These are phyloP conservation scores for Thinopyrum elongatum DNA, from an alignment of 176 grass and related monocot genomes.

Conservation along the genomic window DNA sequence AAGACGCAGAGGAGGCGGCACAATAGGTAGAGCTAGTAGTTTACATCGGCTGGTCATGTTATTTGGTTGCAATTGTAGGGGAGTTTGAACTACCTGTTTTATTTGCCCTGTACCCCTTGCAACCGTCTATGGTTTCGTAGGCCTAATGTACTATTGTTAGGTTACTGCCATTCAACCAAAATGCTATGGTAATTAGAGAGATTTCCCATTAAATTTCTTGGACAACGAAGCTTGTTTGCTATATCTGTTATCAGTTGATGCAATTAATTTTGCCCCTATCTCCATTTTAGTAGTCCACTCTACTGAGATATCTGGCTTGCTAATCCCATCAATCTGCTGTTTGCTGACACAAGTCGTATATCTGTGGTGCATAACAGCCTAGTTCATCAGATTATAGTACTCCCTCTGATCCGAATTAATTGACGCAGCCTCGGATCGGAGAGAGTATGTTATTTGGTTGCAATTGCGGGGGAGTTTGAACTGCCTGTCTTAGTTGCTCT, in stretches of 20 bases:
- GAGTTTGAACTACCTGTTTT: slow-evolving; percentile 15
- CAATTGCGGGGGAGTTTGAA: too few relatives aligned
- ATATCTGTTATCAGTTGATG: slow-evolving; percentile 25
- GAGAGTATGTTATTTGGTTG: too few relatives aligned
- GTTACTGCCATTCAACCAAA: slow-evolving; percentile 29
- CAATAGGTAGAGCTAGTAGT: slow-evolving; percentile 17
- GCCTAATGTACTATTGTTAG: slow-evolving; percentile 26
- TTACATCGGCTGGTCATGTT: neutral
- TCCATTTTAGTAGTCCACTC: neutral
- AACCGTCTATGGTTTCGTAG: neutral
- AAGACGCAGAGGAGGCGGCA: slow-evolving; percentile 37
- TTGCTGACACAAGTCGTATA: neutral
- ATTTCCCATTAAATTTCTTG: slow-evolving; percentile 20
- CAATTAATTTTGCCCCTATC: slow-evolving; percentile 5
- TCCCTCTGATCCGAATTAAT: too few relatives aligned
- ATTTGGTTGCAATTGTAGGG: neutral
- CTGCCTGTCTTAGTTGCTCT: too few relatives aligned
- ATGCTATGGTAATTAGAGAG: neutral
- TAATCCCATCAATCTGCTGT: neutral
- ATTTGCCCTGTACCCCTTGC: slow-evolving; percentile 16
- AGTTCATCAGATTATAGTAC: neutral
- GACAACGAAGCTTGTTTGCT: slow-evolving; percentile 11
- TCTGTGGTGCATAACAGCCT: neutral
- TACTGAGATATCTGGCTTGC: neutral
- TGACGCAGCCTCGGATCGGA: too few relatives aligned